A percentile compares a stretch with the other conserved stretches of the same genome.
Evolutionary conservation across 164 flowering plant species (phyloP).

Genomic region (Dillenia suffruticosa): DNA sequence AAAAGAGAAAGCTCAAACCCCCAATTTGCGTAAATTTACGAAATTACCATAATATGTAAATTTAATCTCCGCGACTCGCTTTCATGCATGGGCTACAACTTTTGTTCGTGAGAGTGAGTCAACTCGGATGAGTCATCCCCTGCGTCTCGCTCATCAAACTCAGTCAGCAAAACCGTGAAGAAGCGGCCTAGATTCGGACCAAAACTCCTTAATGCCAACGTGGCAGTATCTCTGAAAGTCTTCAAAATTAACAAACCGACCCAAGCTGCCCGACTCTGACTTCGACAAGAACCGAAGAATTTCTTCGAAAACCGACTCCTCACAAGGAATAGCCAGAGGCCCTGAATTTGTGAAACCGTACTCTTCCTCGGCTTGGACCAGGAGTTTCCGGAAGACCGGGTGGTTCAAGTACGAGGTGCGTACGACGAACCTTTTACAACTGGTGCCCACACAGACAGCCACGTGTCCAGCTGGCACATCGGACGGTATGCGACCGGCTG

Average conservation of each 20-base stretch:
- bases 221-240: slow-evolving; percentile 53
- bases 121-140: slow-evolving; percentile 12
- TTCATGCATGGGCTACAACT: not conserved
- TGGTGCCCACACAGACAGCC: slow-evolving; percentile 73
- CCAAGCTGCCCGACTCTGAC: slow-evolving; percentile 32
- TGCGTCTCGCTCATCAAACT: slow-evolving; percentile 14
- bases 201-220: slow-evolving; percentile 34
- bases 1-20: not conserved
- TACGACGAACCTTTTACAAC: slow-evolving; percentile 58
- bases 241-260: slow-evolving; percentile 37
- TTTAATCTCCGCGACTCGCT: not conserved
- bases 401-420: slow-evolving; percentile 79
- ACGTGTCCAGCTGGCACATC: slow-evolving; percentile 80
- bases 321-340: slow-evolving; percentile 79
- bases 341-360: slow-evolving; percentile 68
- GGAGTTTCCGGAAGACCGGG: slow-evolving; percentile 62
- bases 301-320: slow-evolving; percentile 72
- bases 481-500: slow-evolving; percentile 37
- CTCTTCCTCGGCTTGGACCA: slow-evolving; percentile 74
- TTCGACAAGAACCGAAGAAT: slow-evolving; percentile 49
- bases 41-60: too few species aligned
- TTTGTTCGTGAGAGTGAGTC: not conserved
- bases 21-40: not conserved
- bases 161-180: slow-evolving; percentile 33
- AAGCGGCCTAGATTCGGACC: slow-evolving; percentile 67